phyloP scores from a whole-genome alignment of 441 rosid species.

The Jatropha podagrica region DNA sequence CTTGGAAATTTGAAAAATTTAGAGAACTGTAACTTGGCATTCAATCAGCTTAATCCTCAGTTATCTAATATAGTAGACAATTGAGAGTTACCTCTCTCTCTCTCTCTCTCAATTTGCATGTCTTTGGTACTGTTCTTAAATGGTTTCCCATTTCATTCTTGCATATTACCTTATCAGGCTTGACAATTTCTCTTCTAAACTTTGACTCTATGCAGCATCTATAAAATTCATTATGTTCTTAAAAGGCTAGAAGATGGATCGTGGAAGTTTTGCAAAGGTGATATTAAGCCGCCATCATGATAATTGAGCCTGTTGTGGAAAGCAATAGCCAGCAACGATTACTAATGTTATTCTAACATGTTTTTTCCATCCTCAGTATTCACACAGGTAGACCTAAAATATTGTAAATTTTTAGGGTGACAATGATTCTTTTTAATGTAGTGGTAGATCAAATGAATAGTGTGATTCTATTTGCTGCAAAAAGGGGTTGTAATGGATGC shows the following conservation, averaged over 20 bases:
- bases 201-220: constrained; percentile 48
- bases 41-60: too few species aligned
- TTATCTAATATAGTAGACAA: too few species aligned
- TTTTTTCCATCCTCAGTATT: neutral
- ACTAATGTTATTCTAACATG: constrained; percentile 9
- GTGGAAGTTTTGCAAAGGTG: constrained; percentile 77
- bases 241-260: constrained; percentile 78
- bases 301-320: neutral
- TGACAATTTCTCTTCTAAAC: neutral
- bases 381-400: too few species aligned
- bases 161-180: neutral
- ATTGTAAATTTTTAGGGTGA: constrained; percentile 9
- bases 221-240: constrained; percentile 65
- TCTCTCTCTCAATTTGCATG: neutral
- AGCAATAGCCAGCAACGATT: neutral
- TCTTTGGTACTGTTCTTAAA: neutral
- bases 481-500: neutral
- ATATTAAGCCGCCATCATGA: constrained; percentile 56
- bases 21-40: too few species aligned
- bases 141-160: neutral
- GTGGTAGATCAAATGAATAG: neutral
- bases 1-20: too few species aligned
- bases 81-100: too few species aligned
- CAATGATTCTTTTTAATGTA: neutral
- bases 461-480: neutral